A percentile compares a stretch with the other conserved stretches of the same genome.
phyloP scores from a whole-genome alignment of 2,329 filamentous ascomycete genomes.

The Diaporthe destruens region DNA sequence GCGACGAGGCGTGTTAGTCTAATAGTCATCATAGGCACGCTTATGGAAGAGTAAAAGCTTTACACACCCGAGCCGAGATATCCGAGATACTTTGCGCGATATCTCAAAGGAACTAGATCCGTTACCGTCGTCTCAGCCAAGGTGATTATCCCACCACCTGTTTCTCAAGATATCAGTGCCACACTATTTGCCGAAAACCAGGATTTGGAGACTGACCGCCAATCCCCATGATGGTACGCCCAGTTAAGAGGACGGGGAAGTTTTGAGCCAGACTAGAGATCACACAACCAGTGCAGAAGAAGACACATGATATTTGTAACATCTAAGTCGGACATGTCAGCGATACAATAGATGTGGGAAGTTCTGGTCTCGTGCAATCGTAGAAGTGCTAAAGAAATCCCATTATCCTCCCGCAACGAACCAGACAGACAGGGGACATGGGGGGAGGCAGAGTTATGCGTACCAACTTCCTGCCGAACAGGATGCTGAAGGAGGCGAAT shows the following conservation, averaged over 20 bases:
- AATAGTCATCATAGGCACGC: fast-evolving
- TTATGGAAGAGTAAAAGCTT: background rate
- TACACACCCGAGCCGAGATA: conserved; percentile 22
- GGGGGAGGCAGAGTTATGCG: background rate
- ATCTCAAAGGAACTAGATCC: conserved; percentile 14
- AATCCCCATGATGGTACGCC: conserved; percentile 23
- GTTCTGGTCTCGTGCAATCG: background rate
- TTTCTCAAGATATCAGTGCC: background rate
- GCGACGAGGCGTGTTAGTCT: background rate
- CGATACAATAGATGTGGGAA: background rate
- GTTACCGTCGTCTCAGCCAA: conserved; percentile 22
- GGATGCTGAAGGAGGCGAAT: conserved; percentile 14
- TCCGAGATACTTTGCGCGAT: conserved; percentile 22
- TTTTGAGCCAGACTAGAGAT: conserved; percentile 17
- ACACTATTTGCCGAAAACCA: background rate
- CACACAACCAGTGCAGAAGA: conserved; percentile 2
- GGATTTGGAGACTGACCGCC: background rate
- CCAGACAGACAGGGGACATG: fast-evolving
- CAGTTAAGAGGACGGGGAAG: conserved; percentile 4
- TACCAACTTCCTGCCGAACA: conserved; percentile 22
- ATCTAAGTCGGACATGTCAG: background rate
- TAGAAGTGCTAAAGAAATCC: too few species aligned
- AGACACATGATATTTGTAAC: conserved; percentile 17
- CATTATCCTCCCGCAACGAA: background rate
- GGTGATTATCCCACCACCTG: conserved; percentile 24